A percentile compares a stretch with the other conserved stretches of the same genome.
Conservation (phyloP, 2,329 filamentous ascomycete species). For the Talaromyces sp. region DNA sequence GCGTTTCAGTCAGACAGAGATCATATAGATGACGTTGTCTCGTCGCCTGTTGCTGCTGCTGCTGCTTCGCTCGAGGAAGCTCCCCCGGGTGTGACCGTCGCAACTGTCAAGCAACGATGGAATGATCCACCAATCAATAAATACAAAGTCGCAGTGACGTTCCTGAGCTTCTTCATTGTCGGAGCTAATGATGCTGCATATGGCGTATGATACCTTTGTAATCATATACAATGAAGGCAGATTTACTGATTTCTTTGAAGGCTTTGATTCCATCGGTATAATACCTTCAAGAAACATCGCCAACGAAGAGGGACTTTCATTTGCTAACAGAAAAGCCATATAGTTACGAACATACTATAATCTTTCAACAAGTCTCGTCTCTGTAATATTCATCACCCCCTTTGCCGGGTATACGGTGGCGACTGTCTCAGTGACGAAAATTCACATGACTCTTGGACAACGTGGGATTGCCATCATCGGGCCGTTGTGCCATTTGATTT, state of each 20-base stretch:
- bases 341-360: background rate
- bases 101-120: slow-evolving; percentile 11
- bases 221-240: background rate
- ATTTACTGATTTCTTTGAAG: slow-evolving; percentile 21
- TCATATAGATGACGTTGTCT: background rate
- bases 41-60: background rate
- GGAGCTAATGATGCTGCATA: slow-evolving; percentile 54
- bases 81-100: slow-evolving; percentile 3
- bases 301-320: too few relatives aligned
- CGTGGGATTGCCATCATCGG: slow-evolving; percentile 64
- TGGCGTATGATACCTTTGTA: slow-evolving; percentile 31
- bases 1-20: background rate
- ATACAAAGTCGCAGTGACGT: slow-evolving; percentile 28
- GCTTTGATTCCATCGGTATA: slow-evolving; percentile 46
- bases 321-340: background rate
- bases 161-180: slow-evolving; percentile 51
- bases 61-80: background rate
- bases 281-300: background rate
- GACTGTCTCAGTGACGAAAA: slow-evolving; percentile 40
- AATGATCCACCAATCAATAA: slow-evolving; percentile 15
- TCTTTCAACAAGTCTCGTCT: background rate
- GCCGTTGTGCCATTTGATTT: slow-evolving; percentile 42
- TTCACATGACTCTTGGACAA: slow-evolving; percentile 52
- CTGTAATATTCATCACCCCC: slow-evolving; percentile 45
- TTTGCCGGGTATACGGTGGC: slow-evolving; percentile 43